Percentiles rank a stretch among this genome's conserved stretches.
These are phyloP conservation scores for Mycena venus DNA, from an alignment of 768 basidiomycete genomes.

Conservation along the genomic window DNA sequence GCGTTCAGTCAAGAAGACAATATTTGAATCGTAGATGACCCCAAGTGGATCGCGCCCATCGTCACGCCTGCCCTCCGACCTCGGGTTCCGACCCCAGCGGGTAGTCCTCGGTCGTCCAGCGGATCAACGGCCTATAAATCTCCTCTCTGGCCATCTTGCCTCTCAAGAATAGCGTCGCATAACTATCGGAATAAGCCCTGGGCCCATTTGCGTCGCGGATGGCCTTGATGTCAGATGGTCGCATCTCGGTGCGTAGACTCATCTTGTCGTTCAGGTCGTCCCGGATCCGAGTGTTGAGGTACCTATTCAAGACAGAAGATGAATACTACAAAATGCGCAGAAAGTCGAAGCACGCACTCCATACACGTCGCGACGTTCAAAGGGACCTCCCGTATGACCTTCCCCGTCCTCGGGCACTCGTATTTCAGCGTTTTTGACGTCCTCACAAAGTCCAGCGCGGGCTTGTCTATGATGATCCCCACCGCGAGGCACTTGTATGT, in stretches of 20 bases:
- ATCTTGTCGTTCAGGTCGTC: neutral
- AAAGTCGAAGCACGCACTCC: neutral
- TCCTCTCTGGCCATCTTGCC: slow-evolving; percentile 10
- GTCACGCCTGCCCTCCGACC: neutral
- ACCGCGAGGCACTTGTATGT: neutral
- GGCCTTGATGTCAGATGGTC: neutral
- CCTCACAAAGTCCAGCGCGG: neutral
- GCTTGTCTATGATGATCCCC: neutral
- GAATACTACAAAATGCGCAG: neutral
- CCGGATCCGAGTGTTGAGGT: neutral
- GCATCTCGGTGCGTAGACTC: neutral
- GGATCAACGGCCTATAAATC: neutral
- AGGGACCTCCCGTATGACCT: neutral
- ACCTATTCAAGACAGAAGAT: neutral
- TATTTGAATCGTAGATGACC: neutral
- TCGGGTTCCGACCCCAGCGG: neutral
- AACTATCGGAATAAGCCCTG: neutral
- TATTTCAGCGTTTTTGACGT: neutral
- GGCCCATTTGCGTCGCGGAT: neutral
- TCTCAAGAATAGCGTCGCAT: neutral
- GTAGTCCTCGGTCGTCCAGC: neutral
- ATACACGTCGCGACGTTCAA: neutral
- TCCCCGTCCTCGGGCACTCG: neutral
- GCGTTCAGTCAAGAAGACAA: neutral
- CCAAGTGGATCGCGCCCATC: neutral